Evolutionary conservation across 1,139 yeast species (phyloP), one percentile per base, ranked within the genome.

Genomic region (Scheffersomyces quercinus): DNA sequence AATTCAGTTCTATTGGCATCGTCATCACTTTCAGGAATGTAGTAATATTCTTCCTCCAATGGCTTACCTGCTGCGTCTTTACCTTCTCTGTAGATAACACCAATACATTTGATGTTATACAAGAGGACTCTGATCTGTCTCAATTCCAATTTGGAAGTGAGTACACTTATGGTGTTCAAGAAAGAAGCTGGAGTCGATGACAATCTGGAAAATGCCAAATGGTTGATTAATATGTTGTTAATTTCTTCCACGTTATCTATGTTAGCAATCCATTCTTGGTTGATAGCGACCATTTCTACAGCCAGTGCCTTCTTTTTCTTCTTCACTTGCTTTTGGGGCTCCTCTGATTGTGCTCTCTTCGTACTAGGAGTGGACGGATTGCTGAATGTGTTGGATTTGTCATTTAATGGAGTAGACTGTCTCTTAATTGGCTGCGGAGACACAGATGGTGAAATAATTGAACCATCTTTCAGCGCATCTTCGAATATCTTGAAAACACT

Each of bases 51-150:
- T 59, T 89, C 96, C 53, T 91, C 97, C 51, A 93, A 73, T 4
- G 89, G 89, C 62, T 89, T 88, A 11, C 98, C 98, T 2, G 97
- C 96, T 4, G 98, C 97, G 65, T 93, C 98, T 62, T 89, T 91
- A 40, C 98, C 98, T 48, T 79, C 76, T 62, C 98, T 84, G 55
- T 82, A 79, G 50, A 93, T 90, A 9, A 87, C 84, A 11, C 98
- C 98, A 44, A 91, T 78, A 55, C 95, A 85, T 6, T 62, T 54
- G 32, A 80, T 68, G 41, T 69, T 63, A 45, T 73, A 69, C 45
- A 77, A 70, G 16, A 85, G 67, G 3, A 78, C 72, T 51, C 85
- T 74, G 29, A 81, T 64, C 56, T 82, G 82, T 32, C 60, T 63
- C 47, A 70, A 73, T 29, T 75, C 62, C 51, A 77, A 67, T 35